phyloP scores from a whole-genome alignment of 2,329 filamentous ascomycete genomes.

The Fusarium sp. region DNA sequence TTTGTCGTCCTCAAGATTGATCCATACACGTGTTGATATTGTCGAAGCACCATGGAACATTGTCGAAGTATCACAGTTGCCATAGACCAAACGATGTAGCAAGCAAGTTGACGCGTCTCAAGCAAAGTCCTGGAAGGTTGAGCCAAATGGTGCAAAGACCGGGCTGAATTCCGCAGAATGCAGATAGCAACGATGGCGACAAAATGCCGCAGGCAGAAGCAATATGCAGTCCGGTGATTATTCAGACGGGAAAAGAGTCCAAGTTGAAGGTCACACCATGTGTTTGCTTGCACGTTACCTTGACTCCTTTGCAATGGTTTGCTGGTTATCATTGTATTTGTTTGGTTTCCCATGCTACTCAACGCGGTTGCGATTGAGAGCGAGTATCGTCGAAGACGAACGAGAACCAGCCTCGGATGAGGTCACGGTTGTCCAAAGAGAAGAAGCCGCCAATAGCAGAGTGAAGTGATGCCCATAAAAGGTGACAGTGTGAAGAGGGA shows the following conservation, averaged over 20 bases:
- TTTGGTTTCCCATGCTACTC: conserved; percentile 20
- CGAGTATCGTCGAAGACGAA: conserved; percentile 30
- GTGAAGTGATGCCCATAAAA: conserved; percentile 13
- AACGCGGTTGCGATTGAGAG: conserved; percentile 28
- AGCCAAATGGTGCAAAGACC: conserved; percentile 1
- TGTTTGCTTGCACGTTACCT: conserved; percentile 29
- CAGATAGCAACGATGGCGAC: conserved; percentile 16
- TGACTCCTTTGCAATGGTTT: conserved; percentile 31
- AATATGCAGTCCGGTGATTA: conserved; percentile 26
- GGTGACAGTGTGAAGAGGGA: conserved; percentile 10
- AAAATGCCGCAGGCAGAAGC: conserved; percentile 28
- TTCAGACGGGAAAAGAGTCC: conserved; percentile 8
- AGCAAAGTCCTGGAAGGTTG: not conserved
- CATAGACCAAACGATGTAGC: conserved; percentile 22
- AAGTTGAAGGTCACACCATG: conserved; percentile 12
- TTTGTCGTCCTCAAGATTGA: not conserved
- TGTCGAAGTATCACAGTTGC: conserved; percentile 20
- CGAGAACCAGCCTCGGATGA: conserved; percentile 34
- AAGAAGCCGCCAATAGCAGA: conserved; percentile 24
- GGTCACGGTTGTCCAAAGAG: conserved; percentile 15
- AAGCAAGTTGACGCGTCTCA: conserved; percentile 19
- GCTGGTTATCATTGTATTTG: conserved; percentile 19
- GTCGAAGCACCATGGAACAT: not conserved
- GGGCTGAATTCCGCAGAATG: conserved; percentile 7
- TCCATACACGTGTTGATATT: not conserved